Evolutionary conservation across 495 filamentous ascomycete genomes (phyloP), one percentile per base, ranked within the genome.

Genomic region (Penicillium nucicola): DNA sequence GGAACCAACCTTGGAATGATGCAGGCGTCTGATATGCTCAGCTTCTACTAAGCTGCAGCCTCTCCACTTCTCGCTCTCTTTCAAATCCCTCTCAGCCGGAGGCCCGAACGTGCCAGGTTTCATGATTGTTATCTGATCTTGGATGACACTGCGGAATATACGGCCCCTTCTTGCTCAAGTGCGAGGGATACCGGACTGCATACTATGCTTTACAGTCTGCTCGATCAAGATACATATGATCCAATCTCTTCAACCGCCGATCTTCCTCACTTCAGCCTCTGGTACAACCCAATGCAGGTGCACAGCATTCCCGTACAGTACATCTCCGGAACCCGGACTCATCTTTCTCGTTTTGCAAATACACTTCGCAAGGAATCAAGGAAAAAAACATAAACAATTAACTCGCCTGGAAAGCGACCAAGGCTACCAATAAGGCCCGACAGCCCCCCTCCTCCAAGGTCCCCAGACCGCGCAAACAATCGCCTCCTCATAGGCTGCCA

Each of bases 391-490:
- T 11, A 37, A 46, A 42, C 45, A 53, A 39, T 19, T 20, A 5
- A 23, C 17, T 7, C 23, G 13, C 31, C 46, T 44, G 28, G 28
- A 42, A 37, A 13, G 9, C 45, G 33, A 35, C 18, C n/a, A n/a
- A 11, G 45, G 17, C 57, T 57, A 30, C 61, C 61, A 64, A 61
- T 64, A 42, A 50, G 48, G 23, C 52, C 23, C 32, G 25, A 11
- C 4, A 34, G 37, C 54, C 18, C 57, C 57, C 60, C 60, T 60
- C 57, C 57, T 53, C 55, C 61, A 64, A 64, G 61, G 61, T 64
- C 57, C 57, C 39, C 61, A 56, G 49, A 38, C 33, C 36, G 48
- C 38, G 22, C 54, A 49, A 55, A 52, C 32, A 46, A 14, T 50
- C 23, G 58, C 39, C 53, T 46, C 17, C 45, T 60, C 46, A 61